phyloP scores from a whole-genome alignment of 331 rosid genomes.

The Acacia concinna region DNA sequence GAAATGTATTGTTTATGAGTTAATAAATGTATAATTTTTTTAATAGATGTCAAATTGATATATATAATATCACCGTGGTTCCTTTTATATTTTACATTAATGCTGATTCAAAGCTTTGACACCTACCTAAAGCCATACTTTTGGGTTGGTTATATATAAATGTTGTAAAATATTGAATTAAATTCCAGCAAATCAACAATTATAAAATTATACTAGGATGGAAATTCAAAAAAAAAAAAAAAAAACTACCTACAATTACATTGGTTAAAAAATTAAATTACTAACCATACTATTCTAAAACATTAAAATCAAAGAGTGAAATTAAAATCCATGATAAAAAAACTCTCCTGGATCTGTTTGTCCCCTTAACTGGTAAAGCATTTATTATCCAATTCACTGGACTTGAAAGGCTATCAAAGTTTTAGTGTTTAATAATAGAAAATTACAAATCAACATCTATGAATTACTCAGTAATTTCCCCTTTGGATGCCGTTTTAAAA shows the following conservation, averaged over 20 bases:
- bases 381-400: slow-evolving; percentile 2
- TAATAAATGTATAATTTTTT: no score
- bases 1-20: neutral
- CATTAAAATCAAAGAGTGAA: no score
- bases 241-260: no score
- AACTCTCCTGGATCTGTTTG: neutral
- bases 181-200: no score
- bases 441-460: neutral
- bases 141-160: no score
- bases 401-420: neutral
- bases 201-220: no score
- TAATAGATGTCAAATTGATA: neutral
- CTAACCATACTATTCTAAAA: no score
- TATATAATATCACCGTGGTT: neutral
- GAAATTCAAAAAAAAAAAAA: no score
- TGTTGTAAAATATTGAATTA: no score
- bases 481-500: neutral
- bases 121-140: no score
- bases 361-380: neutral
- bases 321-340: no score
- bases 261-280: no score
- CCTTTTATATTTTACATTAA: neutral
- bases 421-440: neutral
- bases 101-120: neutral
- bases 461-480: neutral